Evolutionary conservation across 805 yeast species (phyloP).

Genomic region (Metschnikowia orientalis): DNA sequence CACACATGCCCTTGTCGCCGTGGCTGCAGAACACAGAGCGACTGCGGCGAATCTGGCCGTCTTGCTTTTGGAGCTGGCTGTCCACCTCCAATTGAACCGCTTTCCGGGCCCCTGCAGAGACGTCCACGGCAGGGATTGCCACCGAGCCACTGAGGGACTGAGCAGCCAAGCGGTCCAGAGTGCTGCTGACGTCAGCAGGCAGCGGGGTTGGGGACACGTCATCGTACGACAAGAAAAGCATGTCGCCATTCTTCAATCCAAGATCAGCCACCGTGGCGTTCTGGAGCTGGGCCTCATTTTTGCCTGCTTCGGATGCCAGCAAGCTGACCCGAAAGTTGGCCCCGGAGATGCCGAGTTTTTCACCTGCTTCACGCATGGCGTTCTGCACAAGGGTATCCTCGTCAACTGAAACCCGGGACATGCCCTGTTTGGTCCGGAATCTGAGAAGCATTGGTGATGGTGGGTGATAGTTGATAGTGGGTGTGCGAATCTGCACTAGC

Average conservation of each 20-base stretch:
- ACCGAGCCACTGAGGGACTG: conserved; percentile 10
- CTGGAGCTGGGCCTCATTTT: conserved; percentile 32
- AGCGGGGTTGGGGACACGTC: neutral
- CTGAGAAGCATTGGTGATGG: conserved; percentile 55
- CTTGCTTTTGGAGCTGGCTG: conserved; percentile 53
- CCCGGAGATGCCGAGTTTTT: conserved; percentile 19
- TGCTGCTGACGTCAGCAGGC: neutral
- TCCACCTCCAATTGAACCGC: conserved; percentile 65
- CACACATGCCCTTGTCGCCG: conserved; percentile 95
- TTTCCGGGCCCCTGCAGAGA: conserved; percentile 10
- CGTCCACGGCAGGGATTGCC: conserved; percentile 8
- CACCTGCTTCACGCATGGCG: conserved; percentile 39
- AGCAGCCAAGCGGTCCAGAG: neutral
- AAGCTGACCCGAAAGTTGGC: conserved; percentile 33
- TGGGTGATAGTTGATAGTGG: no score
- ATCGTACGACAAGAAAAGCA: conserved; percentile 45
- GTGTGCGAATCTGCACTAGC: no score
- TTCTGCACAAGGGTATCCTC: conserved; percentile 39
- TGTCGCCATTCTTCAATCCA: conserved; percentile 55
- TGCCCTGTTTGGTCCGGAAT: conserved; percentile 82
- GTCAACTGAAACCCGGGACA: conserved; percentile 60
- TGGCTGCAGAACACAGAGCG: conserved; percentile 72
- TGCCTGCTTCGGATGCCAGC: conserved; percentile 43
- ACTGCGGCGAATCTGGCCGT: conserved; percentile 69
- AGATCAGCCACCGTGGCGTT: conserved; percentile 39